Base-by-base conservation (phyloP, 1,284 basidiomycete genomes). In the Papiliotrema flavescens region DNA sequence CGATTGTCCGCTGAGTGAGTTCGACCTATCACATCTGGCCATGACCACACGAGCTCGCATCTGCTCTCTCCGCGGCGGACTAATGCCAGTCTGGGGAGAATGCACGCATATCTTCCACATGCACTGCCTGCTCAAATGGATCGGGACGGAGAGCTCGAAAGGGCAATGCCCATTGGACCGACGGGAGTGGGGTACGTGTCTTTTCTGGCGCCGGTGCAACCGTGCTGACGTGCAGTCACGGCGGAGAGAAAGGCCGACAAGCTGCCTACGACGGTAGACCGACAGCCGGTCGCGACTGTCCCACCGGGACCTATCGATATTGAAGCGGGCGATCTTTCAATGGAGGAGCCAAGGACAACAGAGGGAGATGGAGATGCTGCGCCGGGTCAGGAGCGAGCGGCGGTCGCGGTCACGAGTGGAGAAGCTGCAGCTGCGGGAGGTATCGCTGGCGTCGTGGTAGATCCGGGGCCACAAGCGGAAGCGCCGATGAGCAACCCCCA, bases 61-160 rank as follows among this genome's bases (percentile, higher is more conserved):
- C n/a, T n/a, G n/a, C n/a, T n/a, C n/a, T n/a, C n/a, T n/a, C n/a
- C n/a, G n/a, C n/a, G n/a, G n/a, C n/a, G n/a, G n/a, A n/a, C 49
- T 49, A 8, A 39, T 57, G 50, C 8, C 55, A 56, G 93, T 96
- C 54, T 96, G 91, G 90, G 93, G 93, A 24, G 87, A 94, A 77
- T 97, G 93, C 69, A 90, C 86, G 6, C 93, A 96, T 73, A 85
- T 95, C 53, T 94, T 92, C 71, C 91, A 94, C 73, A 90, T 93
- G 89, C 90, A 94, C 75, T 96, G 93, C 76, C 78, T 97, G 14
- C 81, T 94, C 62, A 95, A 95, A 73, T 97, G 93, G 93, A 85
- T 96, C 57, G 85, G 85, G 2, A 92, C 90, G 0, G 81, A 86
- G 2, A 83, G 87, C 15, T 90, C 88, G 35, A 94, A 94, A 71